Conservation (phyloP, 805 yeast genomes). For the Isabelozyma rhagii region DNA sequence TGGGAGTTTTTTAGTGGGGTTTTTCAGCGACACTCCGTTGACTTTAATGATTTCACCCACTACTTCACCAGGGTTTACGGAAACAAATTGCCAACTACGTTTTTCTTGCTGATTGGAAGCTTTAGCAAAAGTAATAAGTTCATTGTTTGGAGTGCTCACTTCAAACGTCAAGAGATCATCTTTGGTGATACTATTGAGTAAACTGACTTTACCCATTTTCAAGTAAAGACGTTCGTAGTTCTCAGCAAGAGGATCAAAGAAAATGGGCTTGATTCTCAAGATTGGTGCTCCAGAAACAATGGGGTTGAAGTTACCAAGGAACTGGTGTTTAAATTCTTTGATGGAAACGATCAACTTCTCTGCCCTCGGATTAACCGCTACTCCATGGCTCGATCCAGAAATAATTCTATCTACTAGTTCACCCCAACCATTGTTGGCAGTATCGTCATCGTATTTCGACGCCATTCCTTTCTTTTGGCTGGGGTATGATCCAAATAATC, state of each 20-base stretch:
- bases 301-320: conserved; percentile 16
- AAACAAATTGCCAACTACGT: conserved; percentile 65
- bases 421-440: conserved; percentile 79
- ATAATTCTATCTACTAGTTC: conserved; percentile 76
- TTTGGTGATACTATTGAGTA: conserved; percentile 20
- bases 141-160: conserved; percentile 50
- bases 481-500: conserved; percentile 68
- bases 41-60: conserved; percentile 70
- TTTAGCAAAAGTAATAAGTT: conserved; percentile 54
- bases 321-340: conserved; percentile 64
- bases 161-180: conserved; percentile 52
- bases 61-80: conserved; percentile 67
- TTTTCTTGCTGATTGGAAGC: conserved; percentile 59
- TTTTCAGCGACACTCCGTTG: conserved; percentile 47
- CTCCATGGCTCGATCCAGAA: conserved; percentile 68
- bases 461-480: conserved; percentile 31
- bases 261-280: conserved; percentile 61
- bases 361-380: conserved; percentile 79
- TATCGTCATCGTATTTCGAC: conserved; percentile 9
- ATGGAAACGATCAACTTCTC: conserved; percentile 66
- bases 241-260: conserved; percentile 60
- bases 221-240: conserved; percentile 61
- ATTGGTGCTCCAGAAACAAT: conserved; percentile 48
- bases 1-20: conserved; percentile 24
- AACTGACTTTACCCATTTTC: conserved; percentile 48